Evolutionary conservation across 2,329 filamentous ascomycete species (phyloP).

Genomic region (Penicillium sclerotiorum): DNA sequence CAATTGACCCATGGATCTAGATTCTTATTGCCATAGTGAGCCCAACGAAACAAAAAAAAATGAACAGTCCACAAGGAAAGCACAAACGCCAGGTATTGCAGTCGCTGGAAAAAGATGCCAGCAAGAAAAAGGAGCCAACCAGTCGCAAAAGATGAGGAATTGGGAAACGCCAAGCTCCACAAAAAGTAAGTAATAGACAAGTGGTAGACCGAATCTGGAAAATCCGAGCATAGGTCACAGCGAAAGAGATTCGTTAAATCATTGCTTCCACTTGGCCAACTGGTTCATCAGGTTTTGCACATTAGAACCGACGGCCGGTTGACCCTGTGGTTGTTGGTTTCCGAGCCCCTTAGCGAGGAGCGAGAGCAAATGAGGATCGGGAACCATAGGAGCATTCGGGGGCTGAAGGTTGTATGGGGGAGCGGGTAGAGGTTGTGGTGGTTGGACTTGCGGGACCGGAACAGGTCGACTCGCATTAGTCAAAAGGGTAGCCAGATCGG

Average conservation of each 20-base stretch:
- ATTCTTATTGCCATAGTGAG: conserved; percentile 14
- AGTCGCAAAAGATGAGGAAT: conserved; percentile 4
- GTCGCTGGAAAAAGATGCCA: conserved; percentile 15
- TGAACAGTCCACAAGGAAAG: neutral
- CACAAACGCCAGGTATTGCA: conserved; percentile 24
- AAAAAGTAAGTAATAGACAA: conserved; percentile 23
- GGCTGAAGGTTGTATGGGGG: conserved; percentile 34
- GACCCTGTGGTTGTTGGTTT: conserved; percentile 38
- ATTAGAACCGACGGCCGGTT: conserved; percentile 38
- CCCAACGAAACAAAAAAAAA: conserved; percentile 6
- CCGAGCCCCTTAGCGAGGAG: conserved; percentile 42
- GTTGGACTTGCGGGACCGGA: conserved; percentile 33
- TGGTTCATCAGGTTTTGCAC: conserved; percentile 54
- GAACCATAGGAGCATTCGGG: conserved; percentile 30
- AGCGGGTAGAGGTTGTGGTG: conserved; percentile 31
- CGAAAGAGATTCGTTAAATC: conserved; percentile 29
- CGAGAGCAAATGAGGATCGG: conserved; percentile 42
- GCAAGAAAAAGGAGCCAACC: conserved; percentile 16
- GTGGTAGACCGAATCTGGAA: conserved; percentile 7
- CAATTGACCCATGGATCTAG: conserved; percentile 21
- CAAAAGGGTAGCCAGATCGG: conserved; percentile 47
- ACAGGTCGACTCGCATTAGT: conserved; percentile 42
- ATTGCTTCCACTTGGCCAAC: conserved; percentile 51
- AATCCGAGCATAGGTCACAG: conserved; percentile 3
- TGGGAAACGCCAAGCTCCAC: conserved; percentile 24